These are phyloP conservation scores for Thymus quinquecostatus DNA, from an alignment of 257 asterid species.

Conservation along the genomic window DNA sequence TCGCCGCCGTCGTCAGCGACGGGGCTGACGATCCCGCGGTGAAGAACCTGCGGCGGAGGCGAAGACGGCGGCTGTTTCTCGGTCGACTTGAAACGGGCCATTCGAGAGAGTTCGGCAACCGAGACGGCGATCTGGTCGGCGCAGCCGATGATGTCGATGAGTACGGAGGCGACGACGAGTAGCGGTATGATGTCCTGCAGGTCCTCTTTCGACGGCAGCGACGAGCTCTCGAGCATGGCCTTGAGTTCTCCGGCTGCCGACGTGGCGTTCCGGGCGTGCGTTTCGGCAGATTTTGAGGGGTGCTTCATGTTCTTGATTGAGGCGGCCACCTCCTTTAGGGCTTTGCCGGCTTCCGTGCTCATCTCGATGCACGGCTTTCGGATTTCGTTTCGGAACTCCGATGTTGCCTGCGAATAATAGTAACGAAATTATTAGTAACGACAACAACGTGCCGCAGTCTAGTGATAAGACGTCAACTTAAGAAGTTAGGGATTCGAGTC, in stretches of 20 bases:
- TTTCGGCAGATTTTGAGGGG: constrained; percentile 35
- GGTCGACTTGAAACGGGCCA: constrained; percentile 45
- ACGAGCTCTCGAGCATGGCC: constrained; percentile 28
- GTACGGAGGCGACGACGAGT: constrained; percentile 53
- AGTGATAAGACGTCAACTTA: too few species aligned
- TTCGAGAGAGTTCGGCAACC: constrained; percentile 49
- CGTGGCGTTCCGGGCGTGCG: constrained; percentile 35
- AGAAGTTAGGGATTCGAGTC: too few species aligned
- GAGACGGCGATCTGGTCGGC: constrained; percentile 48
- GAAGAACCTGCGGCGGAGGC: constrained; percentile 39
- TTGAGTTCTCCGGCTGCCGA: constrained; percentile 47
- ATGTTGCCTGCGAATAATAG: constrained; percentile 20
- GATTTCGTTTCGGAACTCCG: constrained; percentile 42
- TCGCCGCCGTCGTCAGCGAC: constrained; percentile 12
- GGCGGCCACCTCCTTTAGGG: constrained; percentile 44
- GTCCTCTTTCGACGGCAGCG: constrained; percentile 29
- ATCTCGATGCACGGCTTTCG: constrained; percentile 45
- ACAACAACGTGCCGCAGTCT: too few species aligned
- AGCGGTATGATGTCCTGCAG: constrained; percentile 48
- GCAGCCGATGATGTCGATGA: constrained; percentile 48
- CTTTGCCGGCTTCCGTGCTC: constrained; percentile 57
- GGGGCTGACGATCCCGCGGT: constrained; percentile 61
- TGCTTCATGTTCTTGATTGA: constrained; percentile 47
- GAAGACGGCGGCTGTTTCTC: constrained; percentile 31
- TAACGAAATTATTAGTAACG: too few species aligned